Conservation (phyloP, 805 yeast species). For the Candida bentonensis region DNA sequence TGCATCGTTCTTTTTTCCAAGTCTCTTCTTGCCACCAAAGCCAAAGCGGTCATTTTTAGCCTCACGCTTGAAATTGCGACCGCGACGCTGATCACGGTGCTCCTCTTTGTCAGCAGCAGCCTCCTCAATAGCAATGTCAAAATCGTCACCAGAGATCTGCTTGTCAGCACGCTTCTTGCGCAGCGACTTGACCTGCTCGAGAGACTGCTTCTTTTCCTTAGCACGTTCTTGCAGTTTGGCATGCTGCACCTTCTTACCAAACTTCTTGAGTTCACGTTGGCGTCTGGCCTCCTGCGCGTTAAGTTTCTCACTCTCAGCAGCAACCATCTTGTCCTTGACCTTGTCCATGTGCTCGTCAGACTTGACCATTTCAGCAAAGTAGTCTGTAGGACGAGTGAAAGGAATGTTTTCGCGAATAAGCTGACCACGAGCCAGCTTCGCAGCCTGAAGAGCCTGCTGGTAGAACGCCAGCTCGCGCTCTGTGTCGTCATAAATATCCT, state of each 20-base stretch:
- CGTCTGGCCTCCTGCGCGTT: slow-evolving; percentile 88
- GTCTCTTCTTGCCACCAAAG: slow-evolving; percentile 64
- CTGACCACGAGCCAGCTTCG: slow-evolving; percentile 54
- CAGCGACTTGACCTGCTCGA: slow-evolving; percentile 81
- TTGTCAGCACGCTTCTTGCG: slow-evolving; percentile 75
- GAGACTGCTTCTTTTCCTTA: slow-evolving; percentile 78
- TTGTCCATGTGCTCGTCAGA: slow-evolving; percentile 97
- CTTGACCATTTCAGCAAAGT: slow-evolving; percentile 97
- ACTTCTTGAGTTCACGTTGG: slow-evolving; percentile 90
- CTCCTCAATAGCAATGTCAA: slow-evolving; percentile 87
- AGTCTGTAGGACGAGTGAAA: slow-evolving; percentile 86
- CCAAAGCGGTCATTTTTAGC: slow-evolving; percentile 69
- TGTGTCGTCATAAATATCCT: slow-evolving; percentile 88
- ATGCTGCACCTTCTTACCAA: slow-evolving; percentile 92
- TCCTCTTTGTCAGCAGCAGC: slow-evolving; percentile 52
- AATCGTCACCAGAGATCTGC: slow-evolving; percentile 60
- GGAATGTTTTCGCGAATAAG: slow-evolving; percentile 57
- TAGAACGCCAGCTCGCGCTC: slow-evolving; percentile 92
- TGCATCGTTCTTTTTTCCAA: slow-evolving; percentile 58
- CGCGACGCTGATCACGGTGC: slow-evolving; percentile 22
- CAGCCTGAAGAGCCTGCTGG: slow-evolving; percentile 85
- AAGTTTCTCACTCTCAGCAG: slow-evolving; percentile 58
- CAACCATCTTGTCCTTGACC: slow-evolving; percentile 64
- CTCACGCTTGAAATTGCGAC: slow-evolving; percentile 47
- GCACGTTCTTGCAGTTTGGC: slow-evolving; percentile 89